phyloP scores from a whole-genome alignment of 495 filamentous ascomycete genomes.

The Apiosordaria backusii region DNA sequence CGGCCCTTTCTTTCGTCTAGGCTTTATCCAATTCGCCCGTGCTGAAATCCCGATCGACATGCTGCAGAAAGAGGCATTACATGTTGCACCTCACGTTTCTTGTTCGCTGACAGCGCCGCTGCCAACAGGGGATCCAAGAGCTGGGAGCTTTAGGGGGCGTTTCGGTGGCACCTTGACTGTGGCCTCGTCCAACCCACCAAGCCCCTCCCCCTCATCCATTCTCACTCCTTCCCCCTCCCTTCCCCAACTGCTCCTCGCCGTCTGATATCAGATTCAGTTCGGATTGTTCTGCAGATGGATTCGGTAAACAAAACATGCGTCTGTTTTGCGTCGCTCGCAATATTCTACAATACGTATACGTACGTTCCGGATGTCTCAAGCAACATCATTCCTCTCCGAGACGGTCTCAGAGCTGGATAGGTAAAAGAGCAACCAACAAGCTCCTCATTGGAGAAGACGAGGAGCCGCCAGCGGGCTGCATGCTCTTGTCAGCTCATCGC shows the following conservation, averaged over 20 bases:
- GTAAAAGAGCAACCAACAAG: background rate
- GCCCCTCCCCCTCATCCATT: background rate
- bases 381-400: conserved; percentile 3
- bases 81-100: background rate
- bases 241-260: background rate
- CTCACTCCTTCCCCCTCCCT: background rate
- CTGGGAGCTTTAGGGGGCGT: background rate
- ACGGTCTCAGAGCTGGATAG: background rate
- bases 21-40: background rate
- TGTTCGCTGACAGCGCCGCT: conserved; percentile 4
- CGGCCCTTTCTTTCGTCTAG: background rate
- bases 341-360: background rate
- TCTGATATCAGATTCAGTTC: conserved; percentile 8
- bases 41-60: background rate
- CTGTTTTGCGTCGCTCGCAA: background rate
- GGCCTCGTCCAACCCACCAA: background rate
- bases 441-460: background rate
- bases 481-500: conserved; percentile 4
- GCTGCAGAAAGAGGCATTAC: background rate
- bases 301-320: background rate
- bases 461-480: conserved; percentile 1
- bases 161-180: conserved; percentile 2
- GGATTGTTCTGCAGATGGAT: too few relatives aligned
- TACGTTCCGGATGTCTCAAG: background rate
- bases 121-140: conserved; percentile 11